Evolutionary conservation across 2,329 filamentous ascomycete genomes (phyloP), one percentile per base, ranked within the genome.

Genomic region (Xylaria sp.): DNA sequence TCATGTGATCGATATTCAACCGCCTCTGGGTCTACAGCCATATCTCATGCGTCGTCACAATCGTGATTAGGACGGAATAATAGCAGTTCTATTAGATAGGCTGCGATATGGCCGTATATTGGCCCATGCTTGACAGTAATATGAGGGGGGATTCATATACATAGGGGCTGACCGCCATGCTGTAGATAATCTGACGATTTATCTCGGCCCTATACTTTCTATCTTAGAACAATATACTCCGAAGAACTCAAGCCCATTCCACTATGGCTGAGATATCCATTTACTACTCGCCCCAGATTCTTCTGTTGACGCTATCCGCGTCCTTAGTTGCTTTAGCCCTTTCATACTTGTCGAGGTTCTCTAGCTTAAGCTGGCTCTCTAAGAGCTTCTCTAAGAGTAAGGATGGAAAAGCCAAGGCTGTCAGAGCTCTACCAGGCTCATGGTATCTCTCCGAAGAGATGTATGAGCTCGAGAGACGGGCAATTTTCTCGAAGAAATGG

Each of bases 401-500:
- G 46, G 41, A 64, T 51, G 60, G 10, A 1, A 56, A 9, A 0
- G 48, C 39, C 3, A 64, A 67, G 46, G 20, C 70, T 9, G 68
- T 72, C 18, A 70, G 68, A 56, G 70, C 70, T 28, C 77, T 88
- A 1, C 86, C 86, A 1, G 81, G 79, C 7, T 84, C 83, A 13
- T 88, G 86, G 86, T 88, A 86, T 76, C 82, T 79, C 13, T 85
- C 83, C 4, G 77, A 79, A n/a, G 83, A 84, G 69, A 85, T 89
- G 81, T 88, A 86, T 72, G 82, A 88, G 74, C 84, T 89, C 1
- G 87, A 89, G 76, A 80, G 85, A 28, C 83, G 87, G 15, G 84
- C 86, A 54, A 86, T 88, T 74, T 89, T 88, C 76, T 89, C 87
- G 48, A 82, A 82, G 72, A 84, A 85, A 74, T 88, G 86, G 87